Percentiles rank a stretch among this genome's conserved stretches.
These are phyloP conservation scores for Calonectria montana DNA, from an alignment of 2,329 filamentous ascomycete species.

Conservation along the genomic window DNA sequence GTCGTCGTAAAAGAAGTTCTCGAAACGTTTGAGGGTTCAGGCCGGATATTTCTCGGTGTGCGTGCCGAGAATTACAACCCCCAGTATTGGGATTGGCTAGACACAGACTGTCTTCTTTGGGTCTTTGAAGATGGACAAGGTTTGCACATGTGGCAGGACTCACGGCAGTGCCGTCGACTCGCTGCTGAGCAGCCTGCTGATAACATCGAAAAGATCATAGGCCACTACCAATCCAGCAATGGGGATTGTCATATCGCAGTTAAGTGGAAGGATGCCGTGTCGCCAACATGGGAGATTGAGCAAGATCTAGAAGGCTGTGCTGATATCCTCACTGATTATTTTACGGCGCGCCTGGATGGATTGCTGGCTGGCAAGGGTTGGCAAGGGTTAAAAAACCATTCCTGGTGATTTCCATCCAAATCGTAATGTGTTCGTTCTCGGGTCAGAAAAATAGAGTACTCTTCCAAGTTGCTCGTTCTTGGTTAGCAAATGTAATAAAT, in stretches of 20 bases:
- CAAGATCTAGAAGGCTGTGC: background rate
- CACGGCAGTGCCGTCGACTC: background rate
- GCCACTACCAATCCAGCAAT: background rate
- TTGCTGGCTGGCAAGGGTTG: too few species aligned
- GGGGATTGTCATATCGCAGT: background rate
- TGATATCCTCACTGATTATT: background rate
- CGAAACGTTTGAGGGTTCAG: background rate
- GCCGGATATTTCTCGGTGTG: background rate
- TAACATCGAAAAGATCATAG: background rate
- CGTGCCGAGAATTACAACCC: background rate
- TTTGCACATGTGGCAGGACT: background rate
- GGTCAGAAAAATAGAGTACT: too few species aligned
- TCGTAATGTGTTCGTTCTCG: too few species aligned
- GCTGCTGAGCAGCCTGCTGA: background rate
- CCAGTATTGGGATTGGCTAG: background rate
- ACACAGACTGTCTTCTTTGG: background rate
- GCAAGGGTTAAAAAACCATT: too few species aligned
- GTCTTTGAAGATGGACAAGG: background rate
- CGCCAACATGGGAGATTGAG: conserved; percentile 1
- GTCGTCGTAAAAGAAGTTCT: background rate
- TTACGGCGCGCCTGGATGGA: too few species aligned
- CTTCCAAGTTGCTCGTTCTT: too few species aligned
- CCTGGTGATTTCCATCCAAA: too few species aligned
- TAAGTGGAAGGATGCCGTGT: background rate
- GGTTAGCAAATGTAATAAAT: too few species aligned